Percentiles rank a stretch among this genome's conserved stretches.
These are phyloP conservation scores for Kentomonas sorsogonicus DNA, from an alignment of 208 protist species.

Conservation along the genomic window DNA sequence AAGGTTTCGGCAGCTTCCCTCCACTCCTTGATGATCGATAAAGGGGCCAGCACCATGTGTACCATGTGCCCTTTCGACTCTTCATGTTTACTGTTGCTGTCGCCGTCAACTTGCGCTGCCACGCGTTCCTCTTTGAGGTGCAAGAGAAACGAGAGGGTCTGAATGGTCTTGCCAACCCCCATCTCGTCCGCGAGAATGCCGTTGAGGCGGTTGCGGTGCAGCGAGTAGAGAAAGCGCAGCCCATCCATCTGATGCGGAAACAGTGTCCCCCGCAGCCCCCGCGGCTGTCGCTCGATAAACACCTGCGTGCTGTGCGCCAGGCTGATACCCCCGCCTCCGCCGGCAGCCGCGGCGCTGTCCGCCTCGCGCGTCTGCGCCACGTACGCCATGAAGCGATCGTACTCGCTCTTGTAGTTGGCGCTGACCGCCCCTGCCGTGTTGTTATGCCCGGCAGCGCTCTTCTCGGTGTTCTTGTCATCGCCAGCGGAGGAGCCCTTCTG, in stretches of 20 bases:
- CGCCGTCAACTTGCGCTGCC: too few species aligned
- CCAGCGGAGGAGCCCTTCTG: neutral
- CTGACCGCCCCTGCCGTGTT: neutral
- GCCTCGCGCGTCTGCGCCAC: constrained; percentile 38
- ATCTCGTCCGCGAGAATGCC: constrained; percentile 97
- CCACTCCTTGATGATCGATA: constrained; percentile 90
- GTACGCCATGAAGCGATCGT: constrained; percentile 48
- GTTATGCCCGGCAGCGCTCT: neutral
- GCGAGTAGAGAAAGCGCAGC: constrained; percentile 90
- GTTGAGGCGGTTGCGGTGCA: constrained; percentile 85
- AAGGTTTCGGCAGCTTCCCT: constrained; percentile 88
- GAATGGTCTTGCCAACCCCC: constrained; percentile 93
- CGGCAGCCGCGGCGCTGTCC: too few species aligned
- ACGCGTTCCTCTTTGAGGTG: constrained; percentile 29
- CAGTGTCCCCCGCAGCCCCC: constrained; percentile 59
- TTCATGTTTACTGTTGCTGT: too few species aligned
- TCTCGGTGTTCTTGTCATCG: neutral
- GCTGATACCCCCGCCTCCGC: too few species aligned
- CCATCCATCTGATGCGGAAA: constrained; percentile 96
- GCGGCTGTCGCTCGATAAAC: constrained; percentile 30
- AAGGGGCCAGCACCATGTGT: constrained; percentile 89
- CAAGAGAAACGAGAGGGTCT: constrained; percentile 86
- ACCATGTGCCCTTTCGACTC: too few species aligned
- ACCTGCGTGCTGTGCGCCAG: constrained; percentile 39
- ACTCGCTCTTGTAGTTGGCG: constrained; percentile 5